These are phyloP conservation scores for Aspergillus puulaauensis DNA, from an alignment of 2,329 filamentous ascomycete species.

Conservation along the genomic window DNA sequence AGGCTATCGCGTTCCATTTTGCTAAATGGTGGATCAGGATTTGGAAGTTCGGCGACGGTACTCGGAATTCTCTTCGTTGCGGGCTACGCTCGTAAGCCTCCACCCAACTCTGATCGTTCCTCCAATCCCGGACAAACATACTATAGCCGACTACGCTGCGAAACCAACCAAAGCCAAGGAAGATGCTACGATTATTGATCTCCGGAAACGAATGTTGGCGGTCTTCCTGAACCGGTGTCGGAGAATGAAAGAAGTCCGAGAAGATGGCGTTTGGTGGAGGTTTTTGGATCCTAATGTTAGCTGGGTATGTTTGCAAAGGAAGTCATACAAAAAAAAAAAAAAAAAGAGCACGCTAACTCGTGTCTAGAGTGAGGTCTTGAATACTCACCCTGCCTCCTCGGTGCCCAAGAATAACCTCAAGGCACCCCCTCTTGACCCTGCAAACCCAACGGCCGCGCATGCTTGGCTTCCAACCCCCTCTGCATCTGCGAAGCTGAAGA, in stretches of 20 bases:
- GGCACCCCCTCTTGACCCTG: slow-evolving; percentile 89
- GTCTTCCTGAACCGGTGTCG: slow-evolving; percentile 94
- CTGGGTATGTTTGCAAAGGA: slow-evolving; percentile 67
- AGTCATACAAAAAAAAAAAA: slow-evolving; percentile 12
- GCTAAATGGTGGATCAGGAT: slow-evolving; percentile 58
- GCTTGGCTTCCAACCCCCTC: slow-evolving; percentile 84
- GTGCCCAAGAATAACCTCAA: slow-evolving; percentile 93
- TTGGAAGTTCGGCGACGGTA: slow-evolving; percentile 93
- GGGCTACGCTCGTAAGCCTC: slow-evolving; percentile 82
- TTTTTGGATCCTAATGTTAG: slow-evolving; percentile 97
- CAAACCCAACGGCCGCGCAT: slow-evolving; percentile 87
- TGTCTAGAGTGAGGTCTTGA: slow-evolving; percentile 84
- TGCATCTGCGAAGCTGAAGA: slow-evolving; percentile 79
- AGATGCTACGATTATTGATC: slow-evolving; percentile 92
- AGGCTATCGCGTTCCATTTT: too few relatives aligned
- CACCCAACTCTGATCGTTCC: slow-evolving; percentile 95
- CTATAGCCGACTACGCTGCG: slow-evolving; percentile 96
- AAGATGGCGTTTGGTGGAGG: slow-evolving; percentile 95
- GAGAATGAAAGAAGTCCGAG: slow-evolving; percentile 85
- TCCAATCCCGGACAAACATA: slow-evolving; percentile 97
- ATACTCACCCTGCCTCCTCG: slow-evolving; percentile 84
- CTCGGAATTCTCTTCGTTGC: slow-evolving; percentile 90
- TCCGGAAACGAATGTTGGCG: slow-evolving; percentile 93
- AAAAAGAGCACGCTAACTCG: slow-evolving; percentile 24
- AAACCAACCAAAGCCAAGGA: slow-evolving; percentile 98